Base-by-base conservation (phyloP, 139 green algal species). In the Chlamydomonas schloesseri region DNA sequence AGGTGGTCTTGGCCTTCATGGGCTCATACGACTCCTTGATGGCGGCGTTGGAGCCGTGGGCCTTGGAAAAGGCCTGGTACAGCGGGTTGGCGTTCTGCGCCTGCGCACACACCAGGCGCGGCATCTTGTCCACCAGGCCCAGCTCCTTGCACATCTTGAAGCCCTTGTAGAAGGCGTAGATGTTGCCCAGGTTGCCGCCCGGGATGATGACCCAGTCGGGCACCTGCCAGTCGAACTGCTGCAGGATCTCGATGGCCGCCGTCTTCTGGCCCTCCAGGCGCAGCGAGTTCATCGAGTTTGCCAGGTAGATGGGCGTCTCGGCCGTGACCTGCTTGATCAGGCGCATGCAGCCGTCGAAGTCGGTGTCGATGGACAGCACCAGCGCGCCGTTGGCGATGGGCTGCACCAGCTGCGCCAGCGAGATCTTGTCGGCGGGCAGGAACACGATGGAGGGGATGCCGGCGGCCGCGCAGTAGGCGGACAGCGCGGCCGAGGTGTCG, bases 211-310 rank as follows among this genome's bases (percentile, higher is more conserved):
- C 94, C 97, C 97, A 99, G 93, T 99, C 97, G 33, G 97, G 97
- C 36, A 99, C 98, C 89, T 99, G 89, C 98, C 98, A 99, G 94
- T 99, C 93, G 82, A 99, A 99, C 95, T 99, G 98, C 94, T 99
- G 98, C 86, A 97, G 91, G 89, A 99, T 99, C 95, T 99, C 98
- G 77, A 99, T 99, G 46, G 98, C 98, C 28, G 98, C 98, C 58
- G 98, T 99, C 94, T 99, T 99, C 93, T 99, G 98, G 15, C 98
- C 98, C 92, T 99, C 98, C 69, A 99, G 90, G 18, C 98, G 95
- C 87, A 99, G 91, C 81, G 88, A 96, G 97, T 99, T 99, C 94
- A 99, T 99, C 72, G 90, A 96, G 96, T 99, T 99, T 70, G 98
- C 98, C 55, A 99, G 95, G 93, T 99, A 99, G 92, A 99, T 99